Percentiles rank a stretch among this genome's conserved stretches.
Conservation (phyloP, 164 flowering plant genomes). For the Houttuynia cordata region DNA sequence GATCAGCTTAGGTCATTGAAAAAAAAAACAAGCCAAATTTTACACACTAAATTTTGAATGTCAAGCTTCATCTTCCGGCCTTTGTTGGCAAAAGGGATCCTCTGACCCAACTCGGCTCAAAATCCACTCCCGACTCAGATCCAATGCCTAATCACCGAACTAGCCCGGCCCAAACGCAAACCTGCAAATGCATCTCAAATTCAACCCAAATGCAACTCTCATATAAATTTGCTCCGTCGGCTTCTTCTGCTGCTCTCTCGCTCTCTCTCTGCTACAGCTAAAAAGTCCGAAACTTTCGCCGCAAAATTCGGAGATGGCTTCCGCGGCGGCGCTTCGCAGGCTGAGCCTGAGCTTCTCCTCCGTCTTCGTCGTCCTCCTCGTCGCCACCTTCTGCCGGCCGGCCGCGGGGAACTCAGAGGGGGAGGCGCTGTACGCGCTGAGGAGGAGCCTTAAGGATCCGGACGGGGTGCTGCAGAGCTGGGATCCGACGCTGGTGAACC, state of each 20-base stretch:
- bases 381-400: neutral
- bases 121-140: neutral
- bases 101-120: too few species aligned
- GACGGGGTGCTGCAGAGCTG: slow-evolving; percentile 4
- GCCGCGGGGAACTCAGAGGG: neutral
- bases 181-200: neutral
- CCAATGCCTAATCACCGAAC: neutral
- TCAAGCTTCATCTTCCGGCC: too few species aligned
- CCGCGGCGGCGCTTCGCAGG: neutral
- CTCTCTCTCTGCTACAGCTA: neutral
- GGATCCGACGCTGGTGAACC: slow-evolving; percentile 6
- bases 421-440: neutral
- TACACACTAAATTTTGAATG: too few species aligned
- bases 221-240: neutral
- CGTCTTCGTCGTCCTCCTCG: neutral
- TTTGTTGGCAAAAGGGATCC: too few species aligned
- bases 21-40: too few species aligned
- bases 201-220: neutral
- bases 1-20: too few species aligned
- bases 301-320: neutral
- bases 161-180: neutral
- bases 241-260: neutral
- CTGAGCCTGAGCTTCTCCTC: neutral
- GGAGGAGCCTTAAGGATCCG: neutral
- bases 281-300: neutral